phyloP scores from a whole-genome alignment of 495 filamentous ascomycete species.

The Xylaria bambusicola region DNA sequence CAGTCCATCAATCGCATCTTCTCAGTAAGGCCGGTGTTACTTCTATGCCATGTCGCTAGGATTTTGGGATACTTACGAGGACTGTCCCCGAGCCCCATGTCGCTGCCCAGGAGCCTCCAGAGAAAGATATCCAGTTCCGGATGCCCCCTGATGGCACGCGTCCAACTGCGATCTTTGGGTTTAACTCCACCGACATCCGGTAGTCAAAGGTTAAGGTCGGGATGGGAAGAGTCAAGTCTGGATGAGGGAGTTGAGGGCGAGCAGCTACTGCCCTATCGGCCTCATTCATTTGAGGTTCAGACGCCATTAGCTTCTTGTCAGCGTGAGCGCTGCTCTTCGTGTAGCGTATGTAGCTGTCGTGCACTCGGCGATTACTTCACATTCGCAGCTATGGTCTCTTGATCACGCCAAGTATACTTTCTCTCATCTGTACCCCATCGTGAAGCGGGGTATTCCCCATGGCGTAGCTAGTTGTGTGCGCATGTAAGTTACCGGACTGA shows the following conservation, averaged over 20 bases:
- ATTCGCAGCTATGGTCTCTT: not conserved
- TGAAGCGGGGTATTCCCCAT: not conserved
- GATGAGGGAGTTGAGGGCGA: conserved; percentile 1
- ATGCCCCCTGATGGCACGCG: conserved; percentile 3
- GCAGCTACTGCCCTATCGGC: not conserved
- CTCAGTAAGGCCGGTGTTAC: not conserved
- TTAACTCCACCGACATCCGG: conserved; percentile 2
- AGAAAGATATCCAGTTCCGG: conserved; percentile 1
- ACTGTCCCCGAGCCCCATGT: not conserved
- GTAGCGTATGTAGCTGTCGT: not conserved
- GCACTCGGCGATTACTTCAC: not conserved
- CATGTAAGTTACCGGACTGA: not conserved
- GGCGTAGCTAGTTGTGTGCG: no score
- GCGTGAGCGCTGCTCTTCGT: not conserved
- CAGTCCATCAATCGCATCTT: not conserved
- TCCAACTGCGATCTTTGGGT: not conserved
- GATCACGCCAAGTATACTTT: not conserved
- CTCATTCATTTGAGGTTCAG: not conserved
- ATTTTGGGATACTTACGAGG: not conserved
- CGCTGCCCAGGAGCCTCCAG: not conserved
- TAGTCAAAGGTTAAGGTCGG: conserved; percentile 4
- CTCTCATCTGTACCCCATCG: not conserved
- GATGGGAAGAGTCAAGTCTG: not conserved
- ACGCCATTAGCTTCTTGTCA: not conserved
- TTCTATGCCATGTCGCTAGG: not conserved